phyloP scores from a whole-genome alignment of 495 filamentous ascomycete species.

The Penicillium subrubescens region DNA sequence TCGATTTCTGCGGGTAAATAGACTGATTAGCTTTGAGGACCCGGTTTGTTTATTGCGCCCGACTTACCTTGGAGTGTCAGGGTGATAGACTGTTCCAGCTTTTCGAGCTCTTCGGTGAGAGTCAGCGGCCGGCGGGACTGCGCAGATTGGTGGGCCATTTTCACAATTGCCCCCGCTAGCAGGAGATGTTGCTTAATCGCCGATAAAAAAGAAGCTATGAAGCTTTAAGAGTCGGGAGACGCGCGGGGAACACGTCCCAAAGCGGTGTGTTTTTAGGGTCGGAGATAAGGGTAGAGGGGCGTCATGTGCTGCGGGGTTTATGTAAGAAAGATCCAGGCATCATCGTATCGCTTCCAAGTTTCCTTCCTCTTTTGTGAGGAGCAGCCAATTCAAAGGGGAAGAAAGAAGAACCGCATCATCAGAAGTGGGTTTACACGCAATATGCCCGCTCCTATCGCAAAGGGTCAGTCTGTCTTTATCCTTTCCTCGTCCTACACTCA shows the following conservation, averaged over 20 bases:
- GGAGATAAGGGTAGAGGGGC: conserved; percentile 37
- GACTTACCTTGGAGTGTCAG: conserved; percentile 84
- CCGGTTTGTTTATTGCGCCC: conserved; percentile 18
- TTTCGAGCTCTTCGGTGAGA: conserved; percentile 93
- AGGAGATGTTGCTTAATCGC: background rate
- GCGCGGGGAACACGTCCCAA: conserved; percentile 36
- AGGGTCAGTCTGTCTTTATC: conserved; percentile 41
- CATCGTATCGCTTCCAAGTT: conserved; percentile 18
- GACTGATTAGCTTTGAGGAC: conserved; percentile 10
- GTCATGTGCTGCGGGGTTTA: conserved; percentile 40
- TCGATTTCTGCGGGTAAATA: conserved; percentile 78
- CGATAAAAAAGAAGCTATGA: conserved; percentile 16
- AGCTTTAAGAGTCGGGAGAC: conserved; percentile 16
- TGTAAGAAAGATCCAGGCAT: conserved; percentile 22
- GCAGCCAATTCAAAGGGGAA: conserved; percentile 4
- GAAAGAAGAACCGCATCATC: background rate
- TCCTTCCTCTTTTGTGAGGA: conserved; percentile 7
- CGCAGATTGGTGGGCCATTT: conserved; percentile 54
- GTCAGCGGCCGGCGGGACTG: conserved; percentile 67
- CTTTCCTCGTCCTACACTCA: background rate
- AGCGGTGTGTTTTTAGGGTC: conserved; percentile 39
- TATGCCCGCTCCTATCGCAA: conserved; percentile 57
- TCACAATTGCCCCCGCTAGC: background rate
- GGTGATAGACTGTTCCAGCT: conserved; percentile 94
- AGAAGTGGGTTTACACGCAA: conserved; percentile 11